phyloP scores from a whole-genome alignment of 495 filamentous ascomycete species.

The Hypoxylon fuscum region DNA sequence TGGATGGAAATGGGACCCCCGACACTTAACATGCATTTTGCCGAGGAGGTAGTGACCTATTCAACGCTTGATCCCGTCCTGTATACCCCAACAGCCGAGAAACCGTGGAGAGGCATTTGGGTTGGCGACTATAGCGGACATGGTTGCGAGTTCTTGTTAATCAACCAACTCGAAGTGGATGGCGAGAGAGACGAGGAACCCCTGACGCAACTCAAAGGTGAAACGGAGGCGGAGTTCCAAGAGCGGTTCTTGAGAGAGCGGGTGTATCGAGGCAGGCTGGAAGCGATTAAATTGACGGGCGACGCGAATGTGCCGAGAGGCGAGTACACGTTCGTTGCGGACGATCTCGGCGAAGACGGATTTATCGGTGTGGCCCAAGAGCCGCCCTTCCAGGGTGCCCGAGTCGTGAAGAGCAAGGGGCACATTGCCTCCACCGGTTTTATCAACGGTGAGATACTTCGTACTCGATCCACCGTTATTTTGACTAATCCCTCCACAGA shows the following conservation, averaged over 20 bases:
- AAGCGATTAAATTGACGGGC: slow-evolving; percentile 90
- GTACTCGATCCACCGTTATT: not conserved
- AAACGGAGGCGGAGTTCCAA: slow-evolving; percentile 53
- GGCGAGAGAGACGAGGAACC: slow-evolving; percentile 42
- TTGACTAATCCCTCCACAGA: slow-evolving; percentile 57
- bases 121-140: slow-evolving; percentile 89
- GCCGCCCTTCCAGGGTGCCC: slow-evolving; percentile 73
- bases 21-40: slow-evolving; percentile 54
- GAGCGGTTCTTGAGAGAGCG: slow-evolving; percentile 46
- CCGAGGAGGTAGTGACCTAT: slow-evolving; percentile 77
- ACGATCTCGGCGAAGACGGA: slow-evolving; percentile 75
- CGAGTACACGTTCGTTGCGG: slow-evolving; percentile 78
- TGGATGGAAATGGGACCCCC: slow-evolving; percentile 69
- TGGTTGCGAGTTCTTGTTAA: slow-evolving; percentile 86
- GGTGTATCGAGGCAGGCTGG: slow-evolving; percentile 67
- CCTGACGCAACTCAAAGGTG: slow-evolving; percentile 41
- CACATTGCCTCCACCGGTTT: slow-evolving; percentile 81
- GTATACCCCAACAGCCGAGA: slow-evolving; percentile 80
- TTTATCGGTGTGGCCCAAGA: slow-evolving; percentile 66
- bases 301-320: slow-evolving; percentile 89
- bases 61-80: slow-evolving; percentile 73
- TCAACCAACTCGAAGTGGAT: slow-evolving; percentile 71
- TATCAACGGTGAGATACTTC: slow-evolving; percentile 64
- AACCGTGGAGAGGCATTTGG: slow-evolving; percentile 90
- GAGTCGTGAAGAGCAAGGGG: slow-evolving; percentile 77